Evolutionary conservation across 495 filamentous ascomycete genomes (phyloP).

Genomic region (Bacidia rubella): DNA sequence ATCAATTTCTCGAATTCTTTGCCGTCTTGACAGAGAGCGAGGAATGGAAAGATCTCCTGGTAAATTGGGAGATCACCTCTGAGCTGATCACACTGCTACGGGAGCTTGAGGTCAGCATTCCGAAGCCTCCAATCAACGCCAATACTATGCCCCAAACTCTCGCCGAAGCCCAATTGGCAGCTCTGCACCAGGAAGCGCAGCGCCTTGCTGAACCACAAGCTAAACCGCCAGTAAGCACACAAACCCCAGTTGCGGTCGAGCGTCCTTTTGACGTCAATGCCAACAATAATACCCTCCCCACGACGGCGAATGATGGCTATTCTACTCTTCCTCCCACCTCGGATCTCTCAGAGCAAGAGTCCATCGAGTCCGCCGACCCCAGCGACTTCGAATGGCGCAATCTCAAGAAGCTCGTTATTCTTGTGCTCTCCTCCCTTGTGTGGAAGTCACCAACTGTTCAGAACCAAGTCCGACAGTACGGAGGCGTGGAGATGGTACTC

Average conservation of each 20-base stretch:
- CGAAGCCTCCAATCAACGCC: constrained; percentile 47
- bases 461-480: constrained; percentile 66
- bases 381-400: constrained; percentile 85
- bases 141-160: constrained; percentile 22
- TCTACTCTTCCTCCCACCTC: constrained; percentile 22
- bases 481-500: constrained; percentile 73
- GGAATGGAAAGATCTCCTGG: constrained; percentile 53
- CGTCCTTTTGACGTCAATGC: constrained; percentile 42
- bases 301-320: constrained; percentile 17
- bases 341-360: constrained; percentile 31
- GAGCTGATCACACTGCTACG: constrained; percentile 76
- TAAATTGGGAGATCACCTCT: constrained; percentile 76
- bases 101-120: constrained; percentile 72
- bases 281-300: constrained; percentile 23
- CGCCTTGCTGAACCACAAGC: constrained; percentile 7
- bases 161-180: constrained; percentile 19
- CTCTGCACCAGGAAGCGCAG: constrained; percentile 19
- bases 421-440: constrained; percentile 72
- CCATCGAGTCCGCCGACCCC: constrained; percentile 37
- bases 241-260: constrained; percentile 39
- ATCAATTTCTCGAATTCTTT: constrained; percentile 87
- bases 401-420: constrained; percentile 80
- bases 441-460: constrained; percentile 71
- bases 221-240: not conserved
- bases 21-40: constrained; percentile 76